Conservation (phyloP, 192 early-diverging fungal genomes). For the Entophlyctis helioformis region DNA sequence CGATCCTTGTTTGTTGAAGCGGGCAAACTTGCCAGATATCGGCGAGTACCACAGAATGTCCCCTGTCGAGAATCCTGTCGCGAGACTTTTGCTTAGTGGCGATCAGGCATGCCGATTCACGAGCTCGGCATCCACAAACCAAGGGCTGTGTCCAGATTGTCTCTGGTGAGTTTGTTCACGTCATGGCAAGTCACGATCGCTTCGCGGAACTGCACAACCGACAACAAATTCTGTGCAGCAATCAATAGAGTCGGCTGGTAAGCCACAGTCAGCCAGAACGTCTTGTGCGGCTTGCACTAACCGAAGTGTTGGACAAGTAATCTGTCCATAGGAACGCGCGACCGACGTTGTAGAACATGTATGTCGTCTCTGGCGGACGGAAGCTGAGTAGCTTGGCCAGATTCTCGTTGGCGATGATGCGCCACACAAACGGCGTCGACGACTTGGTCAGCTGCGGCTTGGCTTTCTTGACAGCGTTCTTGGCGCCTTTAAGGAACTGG, state of each 20-base stretch:
- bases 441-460: constrained; percentile 10
- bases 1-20: constrained; percentile 69
- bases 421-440: constrained; percentile 19
- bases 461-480: constrained; percentile 16
- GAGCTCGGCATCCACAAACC: constrained; percentile 21
- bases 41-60: constrained; percentile 67
- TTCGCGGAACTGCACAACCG: constrained; percentile 61
- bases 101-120: constrained; percentile 1
- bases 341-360: constrained; percentile 67
- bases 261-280: background rate
- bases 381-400: constrained; percentile 28
- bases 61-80: constrained; percentile 60
- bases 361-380: constrained; percentile 26
- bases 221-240: constrained; percentile 58
- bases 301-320: constrained; percentile 44
- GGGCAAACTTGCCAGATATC: constrained; percentile 68
- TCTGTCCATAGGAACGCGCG: constrained; percentile 62
- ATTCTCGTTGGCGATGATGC: constrained; percentile 25
- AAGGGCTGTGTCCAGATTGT: constrained; percentile 76
- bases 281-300: too few species aligned
- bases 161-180: constrained; percentile 61
- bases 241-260: too few species aligned
- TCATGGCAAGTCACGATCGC: constrained; percentile 76
- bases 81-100: too few species aligned
- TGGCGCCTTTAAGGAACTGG: constrained; percentile 3